Evolutionary conservation across 1,284 basidiomycete species (phyloP).

Genomic region (Mycosarcoma mackinlayi): DNA sequence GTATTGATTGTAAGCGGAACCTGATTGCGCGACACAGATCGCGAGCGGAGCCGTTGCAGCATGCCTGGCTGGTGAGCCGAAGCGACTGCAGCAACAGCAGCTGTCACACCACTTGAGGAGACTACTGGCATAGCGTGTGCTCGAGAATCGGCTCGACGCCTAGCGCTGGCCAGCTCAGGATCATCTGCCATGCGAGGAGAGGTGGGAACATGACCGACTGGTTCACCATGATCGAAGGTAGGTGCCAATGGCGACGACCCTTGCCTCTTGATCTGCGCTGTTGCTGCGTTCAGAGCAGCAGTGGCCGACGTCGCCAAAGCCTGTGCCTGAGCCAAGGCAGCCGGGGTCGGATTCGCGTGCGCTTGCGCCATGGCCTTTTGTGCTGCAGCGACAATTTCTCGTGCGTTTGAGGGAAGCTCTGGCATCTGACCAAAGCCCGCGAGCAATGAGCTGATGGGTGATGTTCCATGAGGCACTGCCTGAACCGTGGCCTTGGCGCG

Average conservation of each 20-base stretch:
- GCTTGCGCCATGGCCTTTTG: slow-evolving; percentile 45
- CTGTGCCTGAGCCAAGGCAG: slow-evolving; percentile 43
- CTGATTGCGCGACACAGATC: slow-evolving; percentile 31
- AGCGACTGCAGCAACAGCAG: slow-evolving; percentile 13
- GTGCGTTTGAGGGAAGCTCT: slow-evolving; percentile 36
- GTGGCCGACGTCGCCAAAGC: slow-evolving; percentile 41
- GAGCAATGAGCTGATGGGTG: slow-evolving; percentile 18
- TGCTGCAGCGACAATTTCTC: slow-evolving; percentile 37
- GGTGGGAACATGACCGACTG: slow-evolving; percentile 10
- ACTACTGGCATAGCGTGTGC: slow-evolving; percentile 13
- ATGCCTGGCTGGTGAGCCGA: slow-evolving; percentile 16
- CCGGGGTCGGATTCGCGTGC: slow-evolving; percentile 36
- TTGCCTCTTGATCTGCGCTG: slow-evolving; percentile 27
- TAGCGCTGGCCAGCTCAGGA: slow-evolving; percentile 11
- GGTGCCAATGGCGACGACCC: slow-evolving; percentile 30
- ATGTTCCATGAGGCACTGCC: slow-evolving; percentile 22
- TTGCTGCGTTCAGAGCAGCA: slow-evolving; percentile 38
- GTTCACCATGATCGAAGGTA: slow-evolving; percentile 21
- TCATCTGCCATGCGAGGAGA: slow-evolving; percentile 20
- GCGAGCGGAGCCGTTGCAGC: slow-evolving; percentile 31
- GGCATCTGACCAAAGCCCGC: slow-evolving; percentile 21
- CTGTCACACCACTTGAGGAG: slow-evolving; percentile 4
- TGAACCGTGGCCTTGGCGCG: slow-evolving; percentile 43
- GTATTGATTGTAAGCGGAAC: slow-evolving; percentile 37
- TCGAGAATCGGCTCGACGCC: slow-evolving; percentile 17